Evolutionary conservation across 805 yeast species (phyloP), one percentile per base, ranked within the genome.

Genomic region (Yarrowia sp.): DNA sequence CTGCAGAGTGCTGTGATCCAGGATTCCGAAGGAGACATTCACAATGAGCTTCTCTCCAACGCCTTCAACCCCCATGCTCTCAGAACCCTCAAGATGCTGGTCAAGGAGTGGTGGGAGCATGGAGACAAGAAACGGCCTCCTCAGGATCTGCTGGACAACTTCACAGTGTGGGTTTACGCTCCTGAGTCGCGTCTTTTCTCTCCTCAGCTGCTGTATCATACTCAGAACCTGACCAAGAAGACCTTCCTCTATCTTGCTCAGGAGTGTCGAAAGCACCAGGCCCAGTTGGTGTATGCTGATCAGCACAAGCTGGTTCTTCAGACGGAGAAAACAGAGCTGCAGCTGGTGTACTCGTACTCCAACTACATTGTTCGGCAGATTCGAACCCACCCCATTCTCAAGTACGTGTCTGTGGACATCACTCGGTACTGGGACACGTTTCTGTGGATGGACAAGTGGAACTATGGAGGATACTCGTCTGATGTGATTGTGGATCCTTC

Each of bases 21-120:
- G 71, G 96, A 90, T 69, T 92, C 92, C 2, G 97, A 91, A 74
- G 97, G 72, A 10, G 70, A 70, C 17, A 74, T 74, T 8, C 66
- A 70, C 13, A 69, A 71, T 4, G 76, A 78, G 2, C 84, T 92
- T 69, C 88, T 93, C 13, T 90, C 87, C 69, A 96, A 93, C 74
- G 84, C 96, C 0, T 92, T 93, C 70, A 87, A 92, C 10, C 81
- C 86, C 0, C 84, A 89, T 0, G 89, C 97, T 1, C 78, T 95
- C 67, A 74, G 80, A 9, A 88, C 88, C 1, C 79, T 95, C 65
- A 83, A 96, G 71, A 74, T 81, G 8, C 78, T 95, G 82, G 88
- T 95, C 11, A 90, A 88, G 71, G 85, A 81, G 36, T 91, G 97
- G 97, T 93, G 98, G 97, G 96, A 91, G 71, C 88, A 86, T 71